Conservation (phyloP, 148 eudicot species). For the Diospyros kaki region DNA sequence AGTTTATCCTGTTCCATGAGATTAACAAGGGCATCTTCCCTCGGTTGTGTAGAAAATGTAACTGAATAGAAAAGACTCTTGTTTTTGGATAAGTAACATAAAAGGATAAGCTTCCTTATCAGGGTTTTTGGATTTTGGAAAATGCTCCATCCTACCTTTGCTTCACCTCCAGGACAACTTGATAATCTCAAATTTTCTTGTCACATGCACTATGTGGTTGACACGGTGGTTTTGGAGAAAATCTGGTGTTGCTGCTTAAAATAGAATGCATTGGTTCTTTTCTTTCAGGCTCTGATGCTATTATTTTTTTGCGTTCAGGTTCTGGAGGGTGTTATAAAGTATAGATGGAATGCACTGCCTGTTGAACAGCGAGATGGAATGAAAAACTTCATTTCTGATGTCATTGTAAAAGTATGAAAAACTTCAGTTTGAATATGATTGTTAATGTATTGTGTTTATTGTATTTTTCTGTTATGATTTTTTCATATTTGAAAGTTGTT, state of each 20-base stretch:
- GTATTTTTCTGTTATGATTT: background rate
- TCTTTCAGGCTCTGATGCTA: background rate
- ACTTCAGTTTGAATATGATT: conserved; percentile 88
- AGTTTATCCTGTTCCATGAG: no score
- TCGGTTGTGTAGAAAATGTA: no score
- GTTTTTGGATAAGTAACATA: background rate
- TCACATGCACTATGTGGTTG: background rate
- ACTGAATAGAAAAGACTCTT: no score
- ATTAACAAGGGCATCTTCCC: no score
- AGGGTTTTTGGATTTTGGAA: background rate
- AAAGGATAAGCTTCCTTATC: no score
- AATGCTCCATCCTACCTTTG: background rate
- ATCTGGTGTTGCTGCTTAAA: background rate
- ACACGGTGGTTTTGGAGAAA: background rate
- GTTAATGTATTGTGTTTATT: conserved; percentile 55
- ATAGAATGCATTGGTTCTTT: background rate
- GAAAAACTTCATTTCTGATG: conserved; percentile 95
- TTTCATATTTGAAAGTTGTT: background rate
- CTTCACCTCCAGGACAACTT: background rate
- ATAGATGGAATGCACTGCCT: conserved; percentile 98
- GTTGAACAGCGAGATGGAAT: conserved; percentile 92
- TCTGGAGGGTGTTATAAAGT: conserved; percentile 95
- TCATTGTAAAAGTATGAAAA: conserved; percentile 81
- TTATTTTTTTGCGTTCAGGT: conserved; percentile 37
- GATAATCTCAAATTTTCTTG: background rate